These are phyloP conservation scores for Xerocomellus dryophilus DNA, from an alignment of 768 basidiomycete species.

Conservation along the genomic window DNA sequence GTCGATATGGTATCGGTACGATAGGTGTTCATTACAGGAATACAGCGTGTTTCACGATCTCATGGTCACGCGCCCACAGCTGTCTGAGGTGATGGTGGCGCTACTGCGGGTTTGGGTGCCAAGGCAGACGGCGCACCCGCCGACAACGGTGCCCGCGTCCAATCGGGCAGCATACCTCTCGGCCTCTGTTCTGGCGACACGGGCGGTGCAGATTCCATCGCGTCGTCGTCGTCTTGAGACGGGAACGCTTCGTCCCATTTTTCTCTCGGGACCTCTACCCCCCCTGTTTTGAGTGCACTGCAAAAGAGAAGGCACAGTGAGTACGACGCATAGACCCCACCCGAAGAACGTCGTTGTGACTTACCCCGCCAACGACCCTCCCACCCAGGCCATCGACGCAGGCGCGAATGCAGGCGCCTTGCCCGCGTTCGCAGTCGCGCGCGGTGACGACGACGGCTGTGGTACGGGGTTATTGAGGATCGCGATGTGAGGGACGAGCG, in stretches of 20 bases:
- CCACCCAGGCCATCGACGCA: constrained; percentile 84
- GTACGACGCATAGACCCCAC: neutral
- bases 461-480: constrained; percentile 84
- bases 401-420: constrained; percentile 87
- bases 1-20: constrained; percentile 4
- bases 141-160: constrained; percentile 67
- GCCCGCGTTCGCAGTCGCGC: constrained; percentile 64
- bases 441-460: constrained; percentile 43
- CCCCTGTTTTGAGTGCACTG: constrained; percentile 84
- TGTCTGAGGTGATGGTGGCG: constrained; percentile 21
- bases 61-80: constrained; percentile 35
- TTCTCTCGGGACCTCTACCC: constrained; percentile 77
- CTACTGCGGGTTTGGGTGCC: constrained; percentile 7
- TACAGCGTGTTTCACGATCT: neutral
- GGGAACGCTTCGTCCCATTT: constrained; percentile 75
- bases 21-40: constrained; percentile 7
- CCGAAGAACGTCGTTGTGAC: constrained; percentile 24
- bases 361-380: constrained; percentile 89
- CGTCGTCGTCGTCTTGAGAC: constrained; percentile 42
- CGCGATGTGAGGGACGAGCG: constrained; percentile 68
- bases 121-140: constrained; percentile 61
- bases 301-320: neutral
- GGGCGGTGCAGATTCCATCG: constrained; percentile 14
- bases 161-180: constrained; percentile 67
- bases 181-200: constrained; percentile 28